phyloP scores from a whole-genome alignment of 805 yeast species.

The Saccharomycopsis selenospora region DNA sequence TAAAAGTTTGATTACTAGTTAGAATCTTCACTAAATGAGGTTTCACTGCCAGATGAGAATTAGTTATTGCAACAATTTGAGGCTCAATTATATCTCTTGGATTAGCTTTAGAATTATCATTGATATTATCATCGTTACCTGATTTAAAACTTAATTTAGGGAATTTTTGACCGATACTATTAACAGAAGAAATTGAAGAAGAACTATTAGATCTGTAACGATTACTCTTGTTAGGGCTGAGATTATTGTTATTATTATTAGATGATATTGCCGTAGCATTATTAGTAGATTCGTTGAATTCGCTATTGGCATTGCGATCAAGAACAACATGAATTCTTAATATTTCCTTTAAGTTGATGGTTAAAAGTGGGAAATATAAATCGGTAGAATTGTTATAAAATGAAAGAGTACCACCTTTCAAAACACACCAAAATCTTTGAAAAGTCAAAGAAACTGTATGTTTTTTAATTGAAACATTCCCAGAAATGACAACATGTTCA shows the following conservation, averaged over 20 bases:
- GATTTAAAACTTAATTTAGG: not conserved
- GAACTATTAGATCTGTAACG: not conserved
- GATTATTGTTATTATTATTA: no score
- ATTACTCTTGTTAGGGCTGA: no score
- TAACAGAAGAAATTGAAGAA: not conserved
- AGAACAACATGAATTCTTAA: conserved; percentile 47
- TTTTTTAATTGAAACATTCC: conserved; percentile 41
- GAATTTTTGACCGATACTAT: not conserved
- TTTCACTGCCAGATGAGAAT: conserved; percentile 5
- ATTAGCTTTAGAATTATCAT: not conserved
- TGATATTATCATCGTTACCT: not conserved
- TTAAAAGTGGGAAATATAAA: conserved; percentile 72
- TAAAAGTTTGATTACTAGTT: conserved; percentile 51
- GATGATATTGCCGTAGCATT: not conserved
- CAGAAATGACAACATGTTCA: conserved; percentile 39
- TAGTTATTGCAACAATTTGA: not conserved
- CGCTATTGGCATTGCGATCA: conserved; percentile 21
- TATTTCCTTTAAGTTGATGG: conserved; percentile 65
- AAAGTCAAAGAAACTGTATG: conserved; percentile 24
- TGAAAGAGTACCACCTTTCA: conserved; percentile 61
- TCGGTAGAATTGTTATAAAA: conserved; percentile 68
- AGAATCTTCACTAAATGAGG: conserved; percentile 49
- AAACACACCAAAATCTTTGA: conserved; percentile 71
- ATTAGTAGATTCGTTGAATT: not conserved
- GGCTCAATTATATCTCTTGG: not conserved